phyloP scores from a whole-genome alignment of 495 filamentous ascomycete species.

The Penicillium malachiteum region DNA sequence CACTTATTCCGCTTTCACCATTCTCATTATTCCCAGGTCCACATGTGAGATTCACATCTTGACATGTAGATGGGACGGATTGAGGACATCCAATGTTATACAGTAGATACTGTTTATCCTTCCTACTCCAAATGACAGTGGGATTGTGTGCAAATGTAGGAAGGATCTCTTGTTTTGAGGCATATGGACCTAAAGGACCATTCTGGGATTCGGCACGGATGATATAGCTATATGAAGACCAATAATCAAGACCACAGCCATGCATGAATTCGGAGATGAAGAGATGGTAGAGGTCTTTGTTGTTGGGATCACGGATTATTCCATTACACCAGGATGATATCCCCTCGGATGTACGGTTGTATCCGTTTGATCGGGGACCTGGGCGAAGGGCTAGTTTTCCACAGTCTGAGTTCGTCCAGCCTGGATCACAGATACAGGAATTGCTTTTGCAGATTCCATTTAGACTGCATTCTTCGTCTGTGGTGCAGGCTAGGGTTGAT shows the following conservation, averaged over 20 bases:
- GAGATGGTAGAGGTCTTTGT: slow-evolving; percentile 30
- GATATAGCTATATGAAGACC: slow-evolving; percentile 36
- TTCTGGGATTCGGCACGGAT: slow-evolving; percentile 38
- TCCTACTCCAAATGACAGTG: slow-evolving; percentile 32
- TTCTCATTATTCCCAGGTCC: slow-evolving; percentile 17
- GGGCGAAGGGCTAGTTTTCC: slow-evolving; percentile 36
- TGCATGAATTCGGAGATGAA: slow-evolving; percentile 34
- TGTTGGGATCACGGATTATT: slow-evolving; percentile 35
- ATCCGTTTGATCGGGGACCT: slow-evolving; percentile 28
- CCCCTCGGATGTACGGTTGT: slow-evolving; percentile 32
- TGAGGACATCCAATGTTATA: slow-evolving; percentile 34
- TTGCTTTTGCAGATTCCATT: slow-evolving; percentile 33
- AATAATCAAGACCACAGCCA: slow-evolving; percentile 37
- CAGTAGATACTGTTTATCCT: slow-evolving; percentile 32
- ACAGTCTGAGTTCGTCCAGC: slow-evolving; percentile 38
- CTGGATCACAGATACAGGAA: slow-evolving; percentile 34
- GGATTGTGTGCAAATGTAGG: slow-evolving; percentile 40
- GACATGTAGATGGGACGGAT: slow-evolving; percentile 3
- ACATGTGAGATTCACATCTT: slow-evolving; percentile 13
- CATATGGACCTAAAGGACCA: slow-evolving; percentile 33
- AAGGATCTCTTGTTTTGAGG: slow-evolving; percentile 28
- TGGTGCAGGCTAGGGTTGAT: slow-evolving; percentile 15
- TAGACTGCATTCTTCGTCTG: slow-evolving; percentile 43
- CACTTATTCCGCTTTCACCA: slow-evolving; percentile 22
- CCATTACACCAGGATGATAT: slow-evolving; percentile 40